Evolutionary conservation across 306 rosid genomes (phyloP).

Genomic region (Betula pendula): DNA sequence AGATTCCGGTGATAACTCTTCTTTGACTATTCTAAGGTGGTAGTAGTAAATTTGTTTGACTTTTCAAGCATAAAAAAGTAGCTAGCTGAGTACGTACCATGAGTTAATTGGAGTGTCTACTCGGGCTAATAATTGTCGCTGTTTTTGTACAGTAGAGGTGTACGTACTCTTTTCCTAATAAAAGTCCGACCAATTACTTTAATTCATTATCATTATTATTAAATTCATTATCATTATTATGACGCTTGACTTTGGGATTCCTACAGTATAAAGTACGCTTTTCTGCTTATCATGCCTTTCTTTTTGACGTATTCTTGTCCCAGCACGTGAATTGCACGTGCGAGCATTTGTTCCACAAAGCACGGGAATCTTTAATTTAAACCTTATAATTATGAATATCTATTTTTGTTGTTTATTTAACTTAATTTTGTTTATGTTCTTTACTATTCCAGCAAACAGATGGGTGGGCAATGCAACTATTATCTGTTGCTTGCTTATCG

Average conservation of each 20-base stretch:
- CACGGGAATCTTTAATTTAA: slow-evolving; percentile 4
- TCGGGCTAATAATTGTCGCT: not conserved
- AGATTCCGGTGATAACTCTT: not conserved
- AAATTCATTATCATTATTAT: not conserved
- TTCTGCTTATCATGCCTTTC: slow-evolving; percentile 8
- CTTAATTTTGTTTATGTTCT: slow-evolving; percentile 8
- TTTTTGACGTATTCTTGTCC: slow-evolving; percentile 21
- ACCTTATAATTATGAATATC: not conserved
- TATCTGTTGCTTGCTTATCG: slow-evolving; percentile 90
- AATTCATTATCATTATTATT: not conserved
- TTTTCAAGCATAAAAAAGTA: slow-evolving; percentile 32
- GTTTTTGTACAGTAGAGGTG: not conserved
- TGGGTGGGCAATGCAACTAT: slow-evolving; percentile 94
- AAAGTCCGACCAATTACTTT: not conserved
- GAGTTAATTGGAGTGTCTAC: not conserved
- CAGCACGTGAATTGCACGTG: too few relatives aligned
- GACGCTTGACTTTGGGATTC: slow-evolving; percentile 21
- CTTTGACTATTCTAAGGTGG: slow-evolving; percentile 2
- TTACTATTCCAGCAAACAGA: slow-evolving; percentile 58
- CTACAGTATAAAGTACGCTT: slow-evolving; percentile 31
- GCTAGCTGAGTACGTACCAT: not conserved
- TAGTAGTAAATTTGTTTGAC: slow-evolving; percentile 49
- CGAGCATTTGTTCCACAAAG: slow-evolving; percentile 28
- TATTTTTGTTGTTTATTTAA: not conserved
- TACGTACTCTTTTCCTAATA: not conserved